These are phyloP conservation scores for Ophiosphaerella herpotricha DNA, from an alignment of 2,329 filamentous ascomycete species.

Conservation along the genomic window DNA sequence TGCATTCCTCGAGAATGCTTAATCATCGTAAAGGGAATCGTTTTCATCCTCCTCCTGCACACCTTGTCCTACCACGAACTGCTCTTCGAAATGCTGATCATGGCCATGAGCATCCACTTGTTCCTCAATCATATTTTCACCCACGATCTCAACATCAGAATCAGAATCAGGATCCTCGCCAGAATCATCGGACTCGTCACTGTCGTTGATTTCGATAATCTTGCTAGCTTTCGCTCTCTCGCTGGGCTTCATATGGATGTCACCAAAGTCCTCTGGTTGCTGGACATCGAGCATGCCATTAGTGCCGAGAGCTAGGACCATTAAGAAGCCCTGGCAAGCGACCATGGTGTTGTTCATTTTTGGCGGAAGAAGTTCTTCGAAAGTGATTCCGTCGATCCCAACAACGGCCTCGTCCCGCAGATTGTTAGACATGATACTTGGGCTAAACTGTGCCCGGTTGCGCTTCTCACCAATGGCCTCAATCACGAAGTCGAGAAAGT, in stretches of 20 bases:
- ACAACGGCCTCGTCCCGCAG: constrained; percentile 37
- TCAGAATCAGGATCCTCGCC: background rate
- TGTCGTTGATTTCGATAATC: constrained; percentile 13
- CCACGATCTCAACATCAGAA: background rate
- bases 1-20: constrained; percentile 4
- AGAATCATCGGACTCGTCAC: constrained; percentile 2
- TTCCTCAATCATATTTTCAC: background rate
- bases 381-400: constrained; percentile 57
- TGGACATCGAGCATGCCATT: constrained; percentile 66
- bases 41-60: constrained; percentile 15
- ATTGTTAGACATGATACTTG: constrained; percentile 19
- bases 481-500: constrained; percentile 66
- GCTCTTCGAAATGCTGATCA: constrained; percentile 29
- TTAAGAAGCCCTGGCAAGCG: constrained; percentile 61
- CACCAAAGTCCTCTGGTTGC: constrained; percentile 58
- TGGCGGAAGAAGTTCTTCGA: constrained; percentile 71
- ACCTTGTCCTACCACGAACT: constrained; percentile 23
- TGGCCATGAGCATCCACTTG: constrained; percentile 7
- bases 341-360: constrained; percentile 59
- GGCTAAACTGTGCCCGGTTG: constrained; percentile 9
- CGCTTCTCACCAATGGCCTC: constrained; percentile 50
- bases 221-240: constrained; percentile 24
- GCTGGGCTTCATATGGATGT: constrained; percentile 40
- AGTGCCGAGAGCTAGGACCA: constrained; percentile 52
- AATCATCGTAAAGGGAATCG: constrained; percentile 29